Conservation (phyloP, 306 rosid species). For the Sophora flavescens region DNA sequence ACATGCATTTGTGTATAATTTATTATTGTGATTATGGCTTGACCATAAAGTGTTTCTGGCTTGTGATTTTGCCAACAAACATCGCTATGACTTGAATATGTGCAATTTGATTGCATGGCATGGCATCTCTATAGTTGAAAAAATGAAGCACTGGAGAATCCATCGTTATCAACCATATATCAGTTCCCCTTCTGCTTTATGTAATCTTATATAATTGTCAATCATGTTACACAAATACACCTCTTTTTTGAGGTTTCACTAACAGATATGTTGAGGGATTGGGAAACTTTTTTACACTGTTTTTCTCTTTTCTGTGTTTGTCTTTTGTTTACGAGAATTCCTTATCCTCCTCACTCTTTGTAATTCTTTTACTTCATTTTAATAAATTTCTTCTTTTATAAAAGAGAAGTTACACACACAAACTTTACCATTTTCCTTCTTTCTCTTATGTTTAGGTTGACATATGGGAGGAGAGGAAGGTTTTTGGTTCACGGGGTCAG, state of each 20-base stretch:
- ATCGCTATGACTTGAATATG: background rate
- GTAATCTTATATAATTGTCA: background rate
- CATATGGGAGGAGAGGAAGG: slow-evolving; percentile 97
- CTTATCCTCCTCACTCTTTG: background rate
- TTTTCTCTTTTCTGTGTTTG: too few species aligned
- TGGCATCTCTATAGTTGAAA: background rate
- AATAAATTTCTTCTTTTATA: background rate
- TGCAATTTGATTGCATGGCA: slow-evolving; percentile 9
- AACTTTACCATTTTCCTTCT: background rate
- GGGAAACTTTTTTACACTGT: background rate
- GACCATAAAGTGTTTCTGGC: background rate
- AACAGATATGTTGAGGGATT: background rate
- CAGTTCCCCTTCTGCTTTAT: background rate
- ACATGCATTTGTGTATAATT: background rate
- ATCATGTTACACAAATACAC: too few species aligned
- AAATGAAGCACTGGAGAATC: slow-evolving; percentile 1
- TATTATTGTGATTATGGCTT: background rate
- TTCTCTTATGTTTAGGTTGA: slow-evolving; percentile 64
- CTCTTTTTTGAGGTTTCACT: too few species aligned
- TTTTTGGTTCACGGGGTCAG: slow-evolving; percentile 95
- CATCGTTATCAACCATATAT: background rate
- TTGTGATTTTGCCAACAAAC: background rate
- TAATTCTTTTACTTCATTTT: too few species aligned
- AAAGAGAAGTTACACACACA: background rate
- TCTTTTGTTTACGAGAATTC: background rate